Evolutionary conservation across 2,329 filamentous ascomycete species (phyloP).

Genomic region (Diaporthe sp.): DNA sequence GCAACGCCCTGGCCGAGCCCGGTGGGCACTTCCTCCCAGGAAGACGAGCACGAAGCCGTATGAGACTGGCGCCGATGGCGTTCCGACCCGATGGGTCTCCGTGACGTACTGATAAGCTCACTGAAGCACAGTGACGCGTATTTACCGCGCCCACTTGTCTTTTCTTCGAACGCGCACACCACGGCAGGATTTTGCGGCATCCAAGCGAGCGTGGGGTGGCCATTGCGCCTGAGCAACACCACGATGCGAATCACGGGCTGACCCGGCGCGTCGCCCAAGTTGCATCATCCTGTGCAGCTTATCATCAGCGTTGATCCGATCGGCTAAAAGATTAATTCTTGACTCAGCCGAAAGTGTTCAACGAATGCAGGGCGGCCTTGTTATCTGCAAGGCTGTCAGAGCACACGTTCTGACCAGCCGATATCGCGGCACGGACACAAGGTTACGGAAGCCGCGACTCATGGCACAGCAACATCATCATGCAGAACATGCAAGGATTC

Average conservation of each 20-base stretch:
- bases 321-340: neutral
- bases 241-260: too few species aligned
- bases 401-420: constrained; percentile 16
- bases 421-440: constrained; percentile 28
- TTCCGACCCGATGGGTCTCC: constrained; percentile 67
- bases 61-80: constrained; percentile 66
- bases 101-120: constrained; percentile 19
- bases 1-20: constrained; percentile 73
- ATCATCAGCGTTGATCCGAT: constrained; percentile 11
- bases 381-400: constrained; percentile 23
- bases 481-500: constrained; percentile 32
- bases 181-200: neutral
- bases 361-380: constrained; percentile 8
- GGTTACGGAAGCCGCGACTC: constrained; percentile 27
- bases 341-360: neutral
- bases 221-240: neutral
- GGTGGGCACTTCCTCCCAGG: constrained; percentile 75
- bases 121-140: neutral
- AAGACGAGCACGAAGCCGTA: constrained; percentile 64
- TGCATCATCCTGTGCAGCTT: neutral
- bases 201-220: neutral
- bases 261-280: neutral
- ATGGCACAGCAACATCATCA: constrained; percentile 31
- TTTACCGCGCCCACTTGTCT: neutral
- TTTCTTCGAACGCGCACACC: neutral